Base-by-base conservation (phyloP, 202 grass and related monocot species). In the Schoenoplectus tabernaemontani region DNA sequence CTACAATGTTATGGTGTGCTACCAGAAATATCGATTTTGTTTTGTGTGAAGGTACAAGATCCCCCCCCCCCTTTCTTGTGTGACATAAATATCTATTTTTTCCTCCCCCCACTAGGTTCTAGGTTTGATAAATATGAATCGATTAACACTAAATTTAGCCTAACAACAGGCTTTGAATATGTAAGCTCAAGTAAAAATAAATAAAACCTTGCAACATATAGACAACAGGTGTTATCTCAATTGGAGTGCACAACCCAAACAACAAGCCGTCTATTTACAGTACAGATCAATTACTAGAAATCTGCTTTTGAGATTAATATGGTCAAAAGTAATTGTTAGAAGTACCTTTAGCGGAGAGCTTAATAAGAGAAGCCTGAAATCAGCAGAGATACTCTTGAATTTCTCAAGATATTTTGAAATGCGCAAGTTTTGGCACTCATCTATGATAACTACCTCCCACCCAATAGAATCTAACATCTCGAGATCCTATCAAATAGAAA, bases 381-480 rank as follows among this genome's bases (percentile, higher is more conserved):
- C 79, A 61, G 87, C 83, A 63, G 82, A 81, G 59, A 97, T 85
- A n/a, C 7, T 62, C 87, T 91, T 93, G 79, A 97, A 69, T 81
- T 85, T 74, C 85, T 88, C 77, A 3, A 97, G 87, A 61, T 84
- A 77, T 87, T 93, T 97, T 71, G 89, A 89, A 87, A 93, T 59
- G 82, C 85, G 89, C 33, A 78, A 91, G 67, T 74, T 93, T 78
- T 93, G 93, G 83, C 84, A 93, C 64, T 91, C 89, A 74, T 97
- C 93, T 83, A 97, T 71, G 0, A 93, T 78, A 39, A 97, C 56
- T 15, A 89, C 84, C 84, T 91, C 93, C 91, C 93, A 97, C 80
- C 60, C 70, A 85, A 97, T 84, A 41, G n/a, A 64, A 37, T 84
- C 82, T 75, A 97, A 62, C 64, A 32, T 84, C 70, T 90, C 76